Percentiles rank a stretch among this genome's conserved stretches.
phyloP scores from a whole-genome alignment of 148 eudicot genomes.

The Heliosperma pusillum region DNA sequence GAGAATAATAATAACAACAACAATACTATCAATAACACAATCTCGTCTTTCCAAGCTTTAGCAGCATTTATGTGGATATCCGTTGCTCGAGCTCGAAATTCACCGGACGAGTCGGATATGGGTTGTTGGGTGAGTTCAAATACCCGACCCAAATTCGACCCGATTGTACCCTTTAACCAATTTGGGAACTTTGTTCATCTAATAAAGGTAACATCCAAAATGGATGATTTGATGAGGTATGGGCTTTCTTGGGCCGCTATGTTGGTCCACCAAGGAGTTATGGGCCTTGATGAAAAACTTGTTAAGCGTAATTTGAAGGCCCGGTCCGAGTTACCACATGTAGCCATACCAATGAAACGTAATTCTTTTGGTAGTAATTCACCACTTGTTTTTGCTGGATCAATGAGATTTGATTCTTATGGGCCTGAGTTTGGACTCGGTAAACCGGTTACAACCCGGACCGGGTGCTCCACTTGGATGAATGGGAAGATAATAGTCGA shows the following conservation, averaged over 20 bases:
- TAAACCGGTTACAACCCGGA: constrained; percentile 44
- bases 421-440: constrained; percentile 78
- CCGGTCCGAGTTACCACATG: not conserved
- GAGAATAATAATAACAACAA: not conserved
- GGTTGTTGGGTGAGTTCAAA: constrained; percentile 12
- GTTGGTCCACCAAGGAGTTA: not conserved
- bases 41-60: constrained; percentile 25
- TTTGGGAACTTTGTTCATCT: constrained; percentile 20
- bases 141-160: constrained; percentile 19
- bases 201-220: not conserved
- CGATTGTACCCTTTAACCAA: constrained; percentile 15
- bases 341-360: constrained; percentile 20
- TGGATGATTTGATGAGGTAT: not conserved
- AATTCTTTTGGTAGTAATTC: constrained; percentile 34
- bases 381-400: constrained; percentile 60
- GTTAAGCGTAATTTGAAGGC: not conserved
- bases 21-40: not conserved
- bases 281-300: constrained; percentile 1
- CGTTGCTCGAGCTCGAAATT: constrained; percentile 18
- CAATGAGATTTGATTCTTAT: constrained; percentile 62
- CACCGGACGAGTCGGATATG: constrained; percentile 2
- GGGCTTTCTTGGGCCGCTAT: constrained; percentile 15
- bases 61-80: constrained; percentile 27
- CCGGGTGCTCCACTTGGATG: constrained; percentile 55
- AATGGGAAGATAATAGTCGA: constrained; percentile 66